Evolutionary conservation across 805 yeast genomes (phyloP).

Genomic region (Lipomyces sp.): DNA sequence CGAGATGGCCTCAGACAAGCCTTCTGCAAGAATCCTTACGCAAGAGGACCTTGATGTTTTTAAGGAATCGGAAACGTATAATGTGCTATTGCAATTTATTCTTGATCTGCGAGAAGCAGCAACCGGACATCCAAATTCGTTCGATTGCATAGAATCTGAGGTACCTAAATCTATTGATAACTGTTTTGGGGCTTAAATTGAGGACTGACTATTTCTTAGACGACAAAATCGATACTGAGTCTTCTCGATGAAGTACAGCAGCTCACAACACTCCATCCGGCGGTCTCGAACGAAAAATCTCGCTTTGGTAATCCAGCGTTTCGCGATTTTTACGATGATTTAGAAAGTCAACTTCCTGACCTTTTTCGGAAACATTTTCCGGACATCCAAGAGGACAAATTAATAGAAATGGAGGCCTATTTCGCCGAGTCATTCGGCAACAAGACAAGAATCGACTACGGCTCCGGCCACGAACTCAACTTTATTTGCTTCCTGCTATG

Average conservation of each 20-base stretch:
- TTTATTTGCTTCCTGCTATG: conserved; percentile 72
- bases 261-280: conserved; percentile 65
- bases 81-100: conserved; percentile 60
- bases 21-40: conserved; percentile 49
- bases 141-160: conserved; percentile 49
- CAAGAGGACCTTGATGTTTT: conserved; percentile 67
- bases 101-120: conserved; percentile 65
- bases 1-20: conserved; percentile 3
- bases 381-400: background rate
- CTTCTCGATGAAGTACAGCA: conserved; percentile 54
- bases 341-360: conserved; percentile 42
- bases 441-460: conserved; percentile 85
- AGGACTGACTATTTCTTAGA: background rate
- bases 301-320: conserved; percentile 93
- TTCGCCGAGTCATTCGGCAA: conserved; percentile 82
- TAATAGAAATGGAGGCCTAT: conserved; percentile 59
- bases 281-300: conserved; percentile 65
- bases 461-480: conserved; percentile 95
- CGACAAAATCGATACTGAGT: conserved; percentile 31
- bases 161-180: conserved; percentile 8
- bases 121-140: conserved; percentile 61
- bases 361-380: conserved; percentile 25
- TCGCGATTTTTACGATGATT: conserved; percentile 75
- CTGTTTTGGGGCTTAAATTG: background rate
- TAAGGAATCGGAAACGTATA: conserved; percentile 56